A percentile compares a stretch with the other conserved stretches of the same genome.
These are phyloP conservation scores for Inga leiocalycina DNA, from an alignment of 306 rosid species.

Conservation along the genomic window DNA sequence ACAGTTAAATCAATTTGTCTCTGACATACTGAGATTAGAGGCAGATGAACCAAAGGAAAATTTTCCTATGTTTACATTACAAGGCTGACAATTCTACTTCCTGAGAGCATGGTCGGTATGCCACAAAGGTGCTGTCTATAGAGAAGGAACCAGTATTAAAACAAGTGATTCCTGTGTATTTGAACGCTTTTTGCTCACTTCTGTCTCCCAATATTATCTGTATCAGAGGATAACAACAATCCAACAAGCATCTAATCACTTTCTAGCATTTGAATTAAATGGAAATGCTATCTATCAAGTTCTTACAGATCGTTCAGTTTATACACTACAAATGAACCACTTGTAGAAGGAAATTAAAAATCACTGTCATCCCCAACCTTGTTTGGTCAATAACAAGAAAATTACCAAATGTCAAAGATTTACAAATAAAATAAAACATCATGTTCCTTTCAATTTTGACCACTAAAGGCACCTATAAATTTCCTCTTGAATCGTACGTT, in stretches of 20 bases:
- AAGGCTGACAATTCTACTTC: conserved; percentile 90
- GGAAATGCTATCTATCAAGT: conserved; percentile 1
- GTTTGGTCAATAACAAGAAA: neutral
- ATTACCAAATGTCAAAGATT: neutral
- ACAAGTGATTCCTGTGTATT: conserved; percentile 89
- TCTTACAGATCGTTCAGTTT: conserved; percentile 5
- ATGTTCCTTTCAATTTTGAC: neutral
- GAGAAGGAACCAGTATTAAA: conserved; percentile 93
- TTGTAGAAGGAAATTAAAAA: neutral
- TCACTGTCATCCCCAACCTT: conserved; percentile 7
- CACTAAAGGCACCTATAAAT: neutral
- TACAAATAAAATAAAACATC: neutral
- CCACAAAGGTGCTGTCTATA: conserved; percentile 75
- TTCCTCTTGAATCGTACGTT: neutral
- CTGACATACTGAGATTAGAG: conserved; percentile 14
- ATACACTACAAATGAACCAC: neutral
- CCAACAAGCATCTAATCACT: conserved; percentile 28
- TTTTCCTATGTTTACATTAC: conserved; percentile 33
- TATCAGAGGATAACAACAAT: conserved; percentile 36
- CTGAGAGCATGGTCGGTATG: conserved; percentile 81
- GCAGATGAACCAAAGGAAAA: conserved; percentile 8
- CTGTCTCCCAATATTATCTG: conserved; percentile 87
- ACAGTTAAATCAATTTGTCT: conserved; percentile 1
- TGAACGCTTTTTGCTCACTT: conserved; percentile 88
- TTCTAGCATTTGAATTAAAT: neutral